Conservation (phyloP, 2,329 filamentous ascomycete species). For the Remersonia thermophila region DNA sequence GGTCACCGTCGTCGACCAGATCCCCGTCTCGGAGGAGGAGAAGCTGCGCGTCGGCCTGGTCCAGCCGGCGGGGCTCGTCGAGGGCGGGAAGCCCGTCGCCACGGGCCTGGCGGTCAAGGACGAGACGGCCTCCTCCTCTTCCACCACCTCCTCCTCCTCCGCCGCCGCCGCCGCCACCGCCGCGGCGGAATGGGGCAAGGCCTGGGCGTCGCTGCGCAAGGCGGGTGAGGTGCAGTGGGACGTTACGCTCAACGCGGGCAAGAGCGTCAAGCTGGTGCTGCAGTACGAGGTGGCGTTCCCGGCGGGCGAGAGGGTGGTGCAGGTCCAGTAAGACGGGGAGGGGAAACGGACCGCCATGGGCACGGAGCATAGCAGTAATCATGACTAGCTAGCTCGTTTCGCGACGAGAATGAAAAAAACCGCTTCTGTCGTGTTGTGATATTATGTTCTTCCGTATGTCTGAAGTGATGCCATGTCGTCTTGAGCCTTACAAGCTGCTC, state of each 20-base stretch:
- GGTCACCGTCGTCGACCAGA: conserved; percentile 45
- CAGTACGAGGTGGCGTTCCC: conserved; percentile 52
- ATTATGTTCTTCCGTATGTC: too few relatives aligned
- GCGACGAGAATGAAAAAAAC: background rate
- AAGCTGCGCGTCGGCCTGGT: conserved; percentile 38
- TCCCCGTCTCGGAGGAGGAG: conserved; percentile 51
- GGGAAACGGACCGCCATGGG: too few relatives aligned
- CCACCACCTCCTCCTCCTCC: too few relatives aligned
- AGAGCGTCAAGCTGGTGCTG: conserved; percentile 42
- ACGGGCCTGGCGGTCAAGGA: conserved; percentile 16
- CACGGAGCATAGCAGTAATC: too few relatives aligned
- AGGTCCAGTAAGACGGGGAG: conserved; percentile 10
- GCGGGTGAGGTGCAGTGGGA: conserved; percentile 47
- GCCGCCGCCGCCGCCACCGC: too few relatives aligned
- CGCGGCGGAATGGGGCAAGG: conserved; percentile 38
- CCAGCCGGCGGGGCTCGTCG: conserved; percentile 34
- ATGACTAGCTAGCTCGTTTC: too few relatives aligned
- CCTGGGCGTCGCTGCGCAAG: conserved; percentile 40
- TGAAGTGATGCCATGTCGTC: too few relatives aligned
- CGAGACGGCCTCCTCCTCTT: too few relatives aligned
- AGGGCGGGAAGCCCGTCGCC: conserved; percentile 21
- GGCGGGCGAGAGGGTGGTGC: conserved; percentile 28
- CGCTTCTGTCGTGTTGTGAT: too few relatives aligned
- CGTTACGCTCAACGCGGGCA: conserved; percentile 44
- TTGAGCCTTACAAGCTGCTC: too few relatives aligned